These are phyloP conservation scores for Ophiostoma angusticollis DNA, from an alignment of 2,329 filamentous ascomycete species.

Conservation along the genomic window DNA sequence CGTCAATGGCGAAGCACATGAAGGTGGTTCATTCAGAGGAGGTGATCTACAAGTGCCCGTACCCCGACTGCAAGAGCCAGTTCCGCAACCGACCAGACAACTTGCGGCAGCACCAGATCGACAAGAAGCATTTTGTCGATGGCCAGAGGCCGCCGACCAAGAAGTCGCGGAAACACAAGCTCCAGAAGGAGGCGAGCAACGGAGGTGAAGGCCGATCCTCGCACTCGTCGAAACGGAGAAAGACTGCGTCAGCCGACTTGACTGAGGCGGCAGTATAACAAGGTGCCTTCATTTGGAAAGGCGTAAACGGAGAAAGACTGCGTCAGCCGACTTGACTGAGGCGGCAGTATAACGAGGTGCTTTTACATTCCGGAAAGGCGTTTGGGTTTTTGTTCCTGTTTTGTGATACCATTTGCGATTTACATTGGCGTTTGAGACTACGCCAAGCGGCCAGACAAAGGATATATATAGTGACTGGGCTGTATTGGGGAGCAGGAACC, in stretches of 20 bases:
- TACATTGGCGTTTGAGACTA: no score
- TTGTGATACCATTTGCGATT: no score
- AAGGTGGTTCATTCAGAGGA: constrained; percentile 40
- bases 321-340: no score
- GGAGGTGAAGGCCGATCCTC: constrained; percentile 21
- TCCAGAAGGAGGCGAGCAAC: background rate
- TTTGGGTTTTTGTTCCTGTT: no score
- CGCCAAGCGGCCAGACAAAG: no score
- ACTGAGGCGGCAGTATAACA: no score
- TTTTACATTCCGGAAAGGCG: background rate
- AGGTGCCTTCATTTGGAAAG: background rate
- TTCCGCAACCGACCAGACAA: constrained; percentile 45
- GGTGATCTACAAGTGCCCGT: constrained; percentile 39
- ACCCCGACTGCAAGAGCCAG: constrained; percentile 39
- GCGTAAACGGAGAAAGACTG: constrained; percentile 38
- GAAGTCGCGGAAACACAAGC: constrained; percentile 10
- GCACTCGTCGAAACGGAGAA: constrained; percentile 36
- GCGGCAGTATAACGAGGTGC: no score
- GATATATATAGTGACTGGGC: no score
- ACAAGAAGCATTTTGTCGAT: constrained; percentile 42
- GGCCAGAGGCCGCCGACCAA: constrained; percentile 23
- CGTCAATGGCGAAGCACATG: constrained; percentile 46
- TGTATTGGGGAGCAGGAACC: no score
- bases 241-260: no score
- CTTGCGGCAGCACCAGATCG: constrained; percentile 41